Percentiles rank a stretch among this genome's conserved stretches.
These are phyloP conservation scores for Monilinia vaccinii-corymbosi DNA, from an alignment of 2,329 filamentous ascomycete genomes.

Conservation along the genomic window DNA sequence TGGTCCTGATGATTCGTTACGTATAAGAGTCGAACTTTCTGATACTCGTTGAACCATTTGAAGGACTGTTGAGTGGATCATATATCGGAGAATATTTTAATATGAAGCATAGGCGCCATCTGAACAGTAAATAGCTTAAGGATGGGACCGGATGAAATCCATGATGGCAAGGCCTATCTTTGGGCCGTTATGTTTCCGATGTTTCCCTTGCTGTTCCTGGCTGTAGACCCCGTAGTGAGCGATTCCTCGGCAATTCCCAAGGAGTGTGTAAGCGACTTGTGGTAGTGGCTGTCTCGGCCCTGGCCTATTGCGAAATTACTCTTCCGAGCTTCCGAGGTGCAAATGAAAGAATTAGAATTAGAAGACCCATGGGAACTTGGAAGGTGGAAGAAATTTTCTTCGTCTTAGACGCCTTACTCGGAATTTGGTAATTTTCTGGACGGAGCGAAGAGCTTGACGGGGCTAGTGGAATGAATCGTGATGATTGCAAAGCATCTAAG, in stretches of 20 bases:
- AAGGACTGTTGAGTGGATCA: slow-evolving; percentile 2
- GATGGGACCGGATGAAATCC: not conserved
- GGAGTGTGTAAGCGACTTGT: not conserved
- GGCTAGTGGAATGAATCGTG: not conserved
- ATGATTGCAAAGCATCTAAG: slow-evolving; percentile 2
- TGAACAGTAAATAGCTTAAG: not conserved
- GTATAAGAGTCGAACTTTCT: not conserved
- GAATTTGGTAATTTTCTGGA: not conserved
- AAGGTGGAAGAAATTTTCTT: not conserved
- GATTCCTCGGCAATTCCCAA: not conserved
- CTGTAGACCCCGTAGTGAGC: not conserved
- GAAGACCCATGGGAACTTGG: not conserved
- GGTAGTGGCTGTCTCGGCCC: not conserved
- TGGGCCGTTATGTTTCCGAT: not conserved
- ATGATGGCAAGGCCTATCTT: not conserved
- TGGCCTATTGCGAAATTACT: not conserved
- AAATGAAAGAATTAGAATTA: not conserved
- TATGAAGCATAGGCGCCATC: slow-evolving; percentile 9
- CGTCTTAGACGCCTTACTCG: not conserved
- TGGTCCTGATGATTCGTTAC: slow-evolving; percentile 5
- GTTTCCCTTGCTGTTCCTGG: not conserved
- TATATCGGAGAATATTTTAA: slow-evolving; percentile 9
- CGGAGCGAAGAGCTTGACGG: not conserved
- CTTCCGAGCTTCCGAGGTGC: not conserved
- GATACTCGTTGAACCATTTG: not conserved